Evolutionary conservation across 805 yeast species (phyloP).

Genomic region (Ogataea henricii): DNA sequence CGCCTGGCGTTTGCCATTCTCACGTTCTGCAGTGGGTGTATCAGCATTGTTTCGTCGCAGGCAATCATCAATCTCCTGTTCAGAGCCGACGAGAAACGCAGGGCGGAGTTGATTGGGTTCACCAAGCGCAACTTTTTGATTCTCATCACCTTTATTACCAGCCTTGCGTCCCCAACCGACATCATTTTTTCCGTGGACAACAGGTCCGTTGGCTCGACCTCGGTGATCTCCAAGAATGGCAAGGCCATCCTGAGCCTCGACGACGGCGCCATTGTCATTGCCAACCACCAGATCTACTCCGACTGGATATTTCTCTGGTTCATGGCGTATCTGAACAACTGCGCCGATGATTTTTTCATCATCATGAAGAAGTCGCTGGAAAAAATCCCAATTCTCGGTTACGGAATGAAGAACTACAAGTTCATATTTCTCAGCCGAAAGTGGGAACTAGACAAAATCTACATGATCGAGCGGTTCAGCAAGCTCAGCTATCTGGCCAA

Average conservation of each 20-base stretch:
- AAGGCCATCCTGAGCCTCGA: slow-evolving; percentile 23
- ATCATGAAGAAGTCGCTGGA: slow-evolving; percentile 75
- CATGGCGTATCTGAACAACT: slow-evolving; percentile 65
- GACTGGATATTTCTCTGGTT: slow-evolving; percentile 96
- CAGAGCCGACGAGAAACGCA: slow-evolving; percentile 33
- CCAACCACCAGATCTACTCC: slow-evolving; percentile 93
- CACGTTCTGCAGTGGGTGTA: slow-evolving; percentile 38
- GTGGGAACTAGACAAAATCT: slow-evolving; percentile 76
- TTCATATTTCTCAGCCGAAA: slow-evolving; percentile 82
- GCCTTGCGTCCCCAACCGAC: slow-evolving; percentile 52
- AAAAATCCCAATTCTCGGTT: slow-evolving; percentile 74
- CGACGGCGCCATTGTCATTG: slow-evolving; percentile 51
- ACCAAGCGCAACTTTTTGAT: slow-evolving; percentile 63
- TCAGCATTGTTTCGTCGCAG: slow-evolving; percentile 52
- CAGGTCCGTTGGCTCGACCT: slow-evolving; percentile 12
- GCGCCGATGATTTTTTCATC: slow-evolving; percentile 67
- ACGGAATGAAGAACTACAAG: slow-evolving; percentile 77
- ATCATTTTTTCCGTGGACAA: slow-evolving; percentile 47
- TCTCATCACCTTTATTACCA: slow-evolving; percentile 52
- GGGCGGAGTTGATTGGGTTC: slow-evolving; percentile 46
- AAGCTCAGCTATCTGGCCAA: slow-evolving; percentile 43
- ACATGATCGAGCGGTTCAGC: slow-evolving; percentile 55
- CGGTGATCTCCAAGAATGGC: slow-evolving; percentile 12
- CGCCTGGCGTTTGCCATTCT: slow-evolving; percentile 28
- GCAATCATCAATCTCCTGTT: slow-evolving; percentile 38